Evolutionary conservation across 2,329 filamentous ascomycete species (phyloP), one percentile per base, ranked within the genome.

Genomic region (Cladosporium sp.): DNA sequence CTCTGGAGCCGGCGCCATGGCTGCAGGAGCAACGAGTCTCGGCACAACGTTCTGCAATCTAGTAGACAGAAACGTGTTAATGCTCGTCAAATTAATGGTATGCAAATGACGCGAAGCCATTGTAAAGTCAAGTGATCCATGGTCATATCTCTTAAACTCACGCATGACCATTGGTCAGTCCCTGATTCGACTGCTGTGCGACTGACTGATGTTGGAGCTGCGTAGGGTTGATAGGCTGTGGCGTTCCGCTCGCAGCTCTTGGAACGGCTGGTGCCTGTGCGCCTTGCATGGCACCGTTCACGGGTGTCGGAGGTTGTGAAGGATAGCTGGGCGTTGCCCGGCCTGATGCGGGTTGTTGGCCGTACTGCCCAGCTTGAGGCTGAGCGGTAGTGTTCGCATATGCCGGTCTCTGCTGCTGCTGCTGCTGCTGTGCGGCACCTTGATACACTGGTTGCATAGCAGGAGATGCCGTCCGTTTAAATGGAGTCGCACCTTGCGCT

Each of bases 261-360:
- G 54, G 28, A 11, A 34, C 34, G 10, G 54, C 28, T n/a, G 63
- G 54, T 14, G 30, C 51, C 18, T 59, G 63, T 32, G 63, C 54
- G 30, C 26, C 14, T 24, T 51, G 41, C 18, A 44, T 21, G 32
- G 58, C 32, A 32, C 73, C 73, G 57, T 74, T 74, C 62, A 74
- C 70, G n/a, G 73, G 70, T 18, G 73, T 74, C 21, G 72, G 71
- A 8, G 73, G 71, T 60, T 75, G 72, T 4, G 71, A 72, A 41
- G 74, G 70, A 54, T 71, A 73, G 49, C 67, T 68, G 68, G 74
- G 74, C 11, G 74, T 76, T 4, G 65, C 73, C 59, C 74, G 65
- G 3, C 73, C 73, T 38, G 72, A 74, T 2, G 68, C 70, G 11
- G 74, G 65, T 51, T 74, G 72, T 58, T 69, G 69, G 59, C 65